Evolutionary conservation across 2,329 filamentous ascomycete species (phyloP), one percentile per base, ranked within the genome.

Genomic region (Chrysosporium keratinophilum): DNA sequence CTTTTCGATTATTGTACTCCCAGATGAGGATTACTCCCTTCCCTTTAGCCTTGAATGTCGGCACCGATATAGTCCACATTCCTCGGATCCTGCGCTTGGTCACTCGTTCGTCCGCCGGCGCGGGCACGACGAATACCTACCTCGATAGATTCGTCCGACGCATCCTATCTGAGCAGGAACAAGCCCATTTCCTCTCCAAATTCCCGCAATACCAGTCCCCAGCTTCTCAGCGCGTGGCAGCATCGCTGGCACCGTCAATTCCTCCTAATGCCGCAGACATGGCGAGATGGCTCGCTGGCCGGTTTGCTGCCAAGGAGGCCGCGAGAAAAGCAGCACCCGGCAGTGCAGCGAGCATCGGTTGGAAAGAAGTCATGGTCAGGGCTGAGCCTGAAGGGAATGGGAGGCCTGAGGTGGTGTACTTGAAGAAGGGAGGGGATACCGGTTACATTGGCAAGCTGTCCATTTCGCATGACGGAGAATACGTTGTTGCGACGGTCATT

Each of bases 401-500:
- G 1, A 61, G 64, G 50, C 70, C 69, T 51, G 68, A 71, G 58
- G 64, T 72, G 46, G 61, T 72, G 5, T 71, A 68, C 60, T 50
- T 69, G 58, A 62, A 59, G 47, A 61, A 60, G 19, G 60, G 59
- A 17, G 58, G 52, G n/a, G 57, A 62, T 5, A 59, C 65, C 31
- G 71, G 70, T n/a, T 78, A 81, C 59, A 73, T 81, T 48, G 88
- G 83, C 12, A 75, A 80, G 62, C 66, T 95, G 43, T 91, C 85
- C 56, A 94, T 96, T 61, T 93, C 85, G 63, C 90, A 96, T 66
- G 90, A 96, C 67, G 83, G 80, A 1, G 84, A 88, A 6, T 95
- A 89, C 69, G 88, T 88, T 28, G 63, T 74, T 61, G 74, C 73
- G 35, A 73, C 54, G 7, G 56, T 57, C 23, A 49, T 57, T 14